Base-by-base conservation (phyloP, 106 monocot genomes). In the Hemerocallis citrina region DNA sequence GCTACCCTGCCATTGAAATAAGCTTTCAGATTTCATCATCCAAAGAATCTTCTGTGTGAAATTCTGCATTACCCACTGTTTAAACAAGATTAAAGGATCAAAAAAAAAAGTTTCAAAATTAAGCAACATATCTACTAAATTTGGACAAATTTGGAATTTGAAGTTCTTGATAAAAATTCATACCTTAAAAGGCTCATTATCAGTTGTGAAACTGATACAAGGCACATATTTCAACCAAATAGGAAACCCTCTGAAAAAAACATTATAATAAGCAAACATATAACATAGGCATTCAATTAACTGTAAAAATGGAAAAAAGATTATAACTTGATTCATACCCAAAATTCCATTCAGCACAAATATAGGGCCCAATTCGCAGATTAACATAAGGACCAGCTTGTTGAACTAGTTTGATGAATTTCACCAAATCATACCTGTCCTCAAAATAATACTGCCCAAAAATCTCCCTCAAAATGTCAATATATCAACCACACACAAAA, bases 271-370 rank as follows among this genome's bases (percentile, higher is more conserved):
- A 10, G 7, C 32, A 39, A 12, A 25, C 2, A 37, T 12, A 16
- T 1, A 7, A 57, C n/a, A 20, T 14, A 11, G 14, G 60, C 6
- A 50, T n/a, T n/a, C 35, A 50, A 38, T 20, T 10, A 62, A 36
- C 24, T 52, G n/a, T 47, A 11, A 61, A 35, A 11, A n/a, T n/a
- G n/a, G n/a, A n/a, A n/a, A n/a, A 27, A 9, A 61, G 48, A 41
- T 30, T 42, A 64, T 7, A 33, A 33, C 9, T 41, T 27, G 24
- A 6, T 4, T 14, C 6, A 43, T 44, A 76, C 76, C 76, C 76
- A 70, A 65, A 76, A 43, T 76, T 76, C 76, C 76, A 76, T 65
- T 76, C 76, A 52, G 76, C 76, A 45, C 76, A 76, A 60, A 59
- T 57, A 65, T 76, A 76, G 19, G 76, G 76, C 0, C 76, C 76